A percentile compares a stretch with the other conserved stretches of the same genome.
These are phyloP conservation scores for Candolleomyces eurysporus DNA, from an alignment of 768 basidiomycete species.

Conservation along the genomic window DNA sequence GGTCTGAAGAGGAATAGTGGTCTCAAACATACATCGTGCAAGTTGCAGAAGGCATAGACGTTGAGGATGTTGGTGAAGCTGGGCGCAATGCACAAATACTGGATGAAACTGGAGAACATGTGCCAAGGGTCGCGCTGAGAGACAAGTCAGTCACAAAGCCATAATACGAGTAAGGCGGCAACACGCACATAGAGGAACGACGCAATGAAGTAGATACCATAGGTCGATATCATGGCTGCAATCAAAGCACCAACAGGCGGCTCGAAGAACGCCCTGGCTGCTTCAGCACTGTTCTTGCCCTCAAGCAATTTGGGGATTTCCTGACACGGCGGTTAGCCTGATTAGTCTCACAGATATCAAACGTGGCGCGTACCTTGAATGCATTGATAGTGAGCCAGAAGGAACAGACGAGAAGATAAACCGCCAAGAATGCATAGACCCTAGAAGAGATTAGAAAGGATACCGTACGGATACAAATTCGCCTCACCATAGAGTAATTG, in stretches of 20 bases:
- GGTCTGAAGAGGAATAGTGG: not conserved
- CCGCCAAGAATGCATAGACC: slow-evolving; percentile 79
- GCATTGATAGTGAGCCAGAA: slow-evolving; percentile 65
- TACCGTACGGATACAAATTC: slow-evolving; percentile 18
- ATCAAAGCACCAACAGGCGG: slow-evolving; percentile 79
- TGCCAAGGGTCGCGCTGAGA: slow-evolving; percentile 88
- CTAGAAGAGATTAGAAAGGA: slow-evolving; percentile 55
- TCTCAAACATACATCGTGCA: slow-evolving; percentile 56
- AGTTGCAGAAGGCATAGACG: slow-evolving; percentile 95
- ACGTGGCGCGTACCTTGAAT: slow-evolving; percentile 62
- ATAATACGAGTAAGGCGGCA: slow-evolving; percentile 79
- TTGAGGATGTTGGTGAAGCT: slow-evolving; percentile 94
- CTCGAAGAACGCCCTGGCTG: slow-evolving; percentile 66
- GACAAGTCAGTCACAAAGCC: slow-evolving; percentile 69
- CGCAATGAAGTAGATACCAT: slow-evolving; percentile 80
- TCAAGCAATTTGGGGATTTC: slow-evolving; percentile 49
- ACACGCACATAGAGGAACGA: slow-evolving; percentile 70
- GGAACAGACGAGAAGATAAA: slow-evolving; percentile 86
- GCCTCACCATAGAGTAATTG: slow-evolving; percentile 64
- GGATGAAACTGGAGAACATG: slow-evolving; percentile 90
- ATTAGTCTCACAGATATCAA: slow-evolving; percentile 91
- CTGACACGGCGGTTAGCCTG: too few relatives aligned
- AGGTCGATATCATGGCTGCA: slow-evolving; percentile 85
- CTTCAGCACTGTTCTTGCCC: slow-evolving; percentile 44
- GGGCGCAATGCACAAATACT: slow-evolving; percentile 86